Conservation (phyloP, 2,329 filamentous ascomycete species). For the Chaetomiaceae sp. region DNA sequence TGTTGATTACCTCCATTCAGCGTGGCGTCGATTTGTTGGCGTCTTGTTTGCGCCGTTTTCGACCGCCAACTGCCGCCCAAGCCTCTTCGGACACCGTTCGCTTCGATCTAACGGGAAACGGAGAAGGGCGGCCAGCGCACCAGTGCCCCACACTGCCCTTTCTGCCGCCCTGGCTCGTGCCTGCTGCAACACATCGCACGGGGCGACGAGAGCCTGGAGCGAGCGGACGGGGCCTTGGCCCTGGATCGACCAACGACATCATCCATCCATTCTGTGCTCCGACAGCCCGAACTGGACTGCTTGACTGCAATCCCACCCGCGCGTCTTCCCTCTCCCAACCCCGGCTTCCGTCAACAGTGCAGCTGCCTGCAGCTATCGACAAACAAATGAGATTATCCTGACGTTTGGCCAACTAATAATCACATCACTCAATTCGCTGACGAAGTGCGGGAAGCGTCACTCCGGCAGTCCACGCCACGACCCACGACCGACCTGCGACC, state of each 20-base stretch:
- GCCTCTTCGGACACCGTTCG: conserved; percentile 1
- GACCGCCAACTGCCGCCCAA: conserved; percentile 5
- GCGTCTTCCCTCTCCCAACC: background rate
- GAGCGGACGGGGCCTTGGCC: conserved; percentile 9
- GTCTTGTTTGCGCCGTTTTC: conserved; percentile 1
- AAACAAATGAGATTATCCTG: conserved; percentile 11
- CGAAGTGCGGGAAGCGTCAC: background rate
- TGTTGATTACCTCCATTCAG: too few relatives aligned
- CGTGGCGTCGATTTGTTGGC: too few relatives aligned
- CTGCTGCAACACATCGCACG: conserved; percentile 13
- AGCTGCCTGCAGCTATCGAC: conserved; percentile 10
- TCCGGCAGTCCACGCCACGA: background rate
- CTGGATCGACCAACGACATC: conserved; percentile 22
- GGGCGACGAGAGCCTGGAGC: conserved; percentile 7
- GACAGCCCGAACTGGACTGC: conserved; percentile 1
- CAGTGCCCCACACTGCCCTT: background rate
- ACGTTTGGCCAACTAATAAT: background rate
- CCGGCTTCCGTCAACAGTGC: conserved; percentile 7
- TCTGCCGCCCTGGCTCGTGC: background rate
- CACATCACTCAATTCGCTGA: background rate
- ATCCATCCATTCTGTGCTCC: conserved; percentile 17
- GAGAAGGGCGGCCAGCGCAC: conserved; percentile 13
- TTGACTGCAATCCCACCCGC: conserved; percentile 2
- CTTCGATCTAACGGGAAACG: conserved; percentile 11
- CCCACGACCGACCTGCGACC: background rate